Conservation (phyloP, 306 rosid species). For the Inga laurina region DNA sequence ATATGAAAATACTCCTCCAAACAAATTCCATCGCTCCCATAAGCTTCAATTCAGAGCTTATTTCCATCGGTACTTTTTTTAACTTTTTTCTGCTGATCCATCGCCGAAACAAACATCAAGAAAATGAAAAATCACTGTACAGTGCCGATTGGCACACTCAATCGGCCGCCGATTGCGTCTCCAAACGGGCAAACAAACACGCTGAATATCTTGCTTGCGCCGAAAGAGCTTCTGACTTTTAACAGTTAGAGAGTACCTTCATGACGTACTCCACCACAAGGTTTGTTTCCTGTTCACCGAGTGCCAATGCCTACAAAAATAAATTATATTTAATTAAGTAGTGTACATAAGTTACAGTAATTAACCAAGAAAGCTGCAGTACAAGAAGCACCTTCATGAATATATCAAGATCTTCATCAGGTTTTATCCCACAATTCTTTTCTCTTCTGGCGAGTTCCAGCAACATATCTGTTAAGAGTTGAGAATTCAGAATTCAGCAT, state of each 20-base stretch:
- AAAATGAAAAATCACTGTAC: too few species aligned
- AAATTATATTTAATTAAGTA: conserved; percentile 24
- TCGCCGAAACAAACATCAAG: too few species aligned
- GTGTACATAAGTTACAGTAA: conserved; percentile 24
- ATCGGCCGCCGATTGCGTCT: too few species aligned
- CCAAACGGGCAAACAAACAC: too few species aligned
- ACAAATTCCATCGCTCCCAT: too few species aligned
- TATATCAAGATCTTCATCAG: conserved; percentile 95
- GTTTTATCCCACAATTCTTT: conserved; percentile 88
- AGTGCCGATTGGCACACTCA: too few species aligned
- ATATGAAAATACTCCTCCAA: too few species aligned
- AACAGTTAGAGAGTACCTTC: conserved; percentile 68
- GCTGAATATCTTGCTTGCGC: too few species aligned
- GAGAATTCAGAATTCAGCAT: conserved; percentile 14
- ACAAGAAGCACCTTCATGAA: conserved; percentile 79
- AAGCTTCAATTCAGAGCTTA: too few species aligned
- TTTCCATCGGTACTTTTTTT: too few species aligned
- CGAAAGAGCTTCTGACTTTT: too few species aligned
- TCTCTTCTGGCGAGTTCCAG: conserved; percentile 98
- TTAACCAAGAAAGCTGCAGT: not conserved
- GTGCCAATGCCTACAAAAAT: conserved; percentile 79
- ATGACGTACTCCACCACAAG: conserved; percentile 88
- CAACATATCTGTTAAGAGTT: conserved; percentile 73
- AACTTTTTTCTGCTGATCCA: too few species aligned
- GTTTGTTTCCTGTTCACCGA: conserved; percentile 85